Evolutionary conservation across 768 basidiomycete species (phyloP).

Genomic region (Suillus bovinus): DNA sequence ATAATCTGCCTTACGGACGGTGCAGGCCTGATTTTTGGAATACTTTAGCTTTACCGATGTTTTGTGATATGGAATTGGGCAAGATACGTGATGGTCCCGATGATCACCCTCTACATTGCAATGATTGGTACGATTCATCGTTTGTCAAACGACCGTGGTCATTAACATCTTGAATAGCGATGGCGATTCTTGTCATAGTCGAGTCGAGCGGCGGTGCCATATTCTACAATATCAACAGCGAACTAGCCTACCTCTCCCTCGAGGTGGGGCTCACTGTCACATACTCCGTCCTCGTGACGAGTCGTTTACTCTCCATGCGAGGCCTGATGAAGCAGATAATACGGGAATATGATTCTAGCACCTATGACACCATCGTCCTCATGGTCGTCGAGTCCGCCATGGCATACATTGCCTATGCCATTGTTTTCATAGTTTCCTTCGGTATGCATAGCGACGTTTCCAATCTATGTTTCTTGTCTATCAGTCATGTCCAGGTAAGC

Average conservation of each 20-base stretch:
- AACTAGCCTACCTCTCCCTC: slow-evolving; percentile 32
- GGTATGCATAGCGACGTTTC: slow-evolving; percentile 24
- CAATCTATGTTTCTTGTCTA: slow-evolving; percentile 33
- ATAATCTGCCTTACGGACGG: background rate
- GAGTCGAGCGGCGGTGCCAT: slow-evolving; percentile 15
- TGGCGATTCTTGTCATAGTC: slow-evolving; percentile 20
- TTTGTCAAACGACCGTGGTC: background rate
- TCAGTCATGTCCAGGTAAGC: slow-evolving; percentile 35
- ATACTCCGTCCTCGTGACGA: slow-evolving; percentile 32
- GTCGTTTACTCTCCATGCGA: slow-evolving; percentile 28
- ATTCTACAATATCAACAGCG: slow-evolving; percentile 26
- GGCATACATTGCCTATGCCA: slow-evolving; percentile 25
- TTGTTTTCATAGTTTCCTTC: slow-evolving; percentile 36
- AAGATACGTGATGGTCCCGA: slow-evolving; percentile 17
- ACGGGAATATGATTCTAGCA: slow-evolving; percentile 13
- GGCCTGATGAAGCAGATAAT: slow-evolving; percentile 18
- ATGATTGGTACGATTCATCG: slow-evolving; percentile 14
- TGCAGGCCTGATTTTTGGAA: background rate
- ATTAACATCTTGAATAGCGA: slow-evolving; percentile 8
- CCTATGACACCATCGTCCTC: slow-evolving; percentile 28
- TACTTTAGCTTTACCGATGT: slow-evolving; percentile 13
- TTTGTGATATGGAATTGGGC: slow-evolving; percentile 18
- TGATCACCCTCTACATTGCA: slow-evolving; percentile 17
- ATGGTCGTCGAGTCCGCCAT: slow-evolving; percentile 41
- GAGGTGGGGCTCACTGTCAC: slow-evolving; percentile 33